Evolutionary conservation across 768 basidiomycete genomes (phyloP).

Genomic region (Pleurotus giganteus): DNA sequence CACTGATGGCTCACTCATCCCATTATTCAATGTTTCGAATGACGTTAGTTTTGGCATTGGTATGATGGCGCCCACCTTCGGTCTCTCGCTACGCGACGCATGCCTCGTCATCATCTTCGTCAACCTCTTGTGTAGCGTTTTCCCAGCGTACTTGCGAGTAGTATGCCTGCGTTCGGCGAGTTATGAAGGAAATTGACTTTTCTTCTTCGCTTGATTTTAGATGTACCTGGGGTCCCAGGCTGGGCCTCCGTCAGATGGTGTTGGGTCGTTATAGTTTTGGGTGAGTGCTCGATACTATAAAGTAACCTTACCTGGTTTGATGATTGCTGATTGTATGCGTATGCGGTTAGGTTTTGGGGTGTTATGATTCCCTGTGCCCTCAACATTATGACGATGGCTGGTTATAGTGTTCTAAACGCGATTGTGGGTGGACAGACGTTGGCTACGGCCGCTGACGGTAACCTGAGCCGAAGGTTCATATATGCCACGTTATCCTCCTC

Average conservation of each 20-base stretch:
- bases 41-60: slow-evolving; percentile 59
- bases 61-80: slow-evolving; percentile 62
- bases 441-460: slow-evolving; percentile 36
- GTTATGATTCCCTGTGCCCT: slow-evolving; percentile 57
- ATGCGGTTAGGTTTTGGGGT: slow-evolving; percentile 53
- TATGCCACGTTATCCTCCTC: background rate
- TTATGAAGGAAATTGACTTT: background rate
- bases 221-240: slow-evolving; percentile 75
- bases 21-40: background rate
- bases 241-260: slow-evolving; percentile 87
- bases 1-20: background rate
- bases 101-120: slow-evolving; percentile 67
- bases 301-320: background rate
- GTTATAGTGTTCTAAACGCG: slow-evolving; percentile 70
- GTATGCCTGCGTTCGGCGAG: background rate
- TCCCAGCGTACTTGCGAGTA: slow-evolving; percentile 61
- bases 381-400: slow-evolving; percentile 62
- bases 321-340: slow-evolving; percentile 12
- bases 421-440: slow-evolving; percentile 66
- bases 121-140: slow-evolving; percentile 56
- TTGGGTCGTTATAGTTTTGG: slow-evolving; percentile 48
- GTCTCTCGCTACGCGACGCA: slow-evolving; percentile 59
- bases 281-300: slow-evolving; percentile 17
- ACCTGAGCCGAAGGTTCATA: slow-evolving; percentile 29
- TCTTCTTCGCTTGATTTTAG: slow-evolving; percentile 18